Base-by-base conservation (phyloP, 768 basidiomycete genomes). In the Hericium erinaceus region DNA sequence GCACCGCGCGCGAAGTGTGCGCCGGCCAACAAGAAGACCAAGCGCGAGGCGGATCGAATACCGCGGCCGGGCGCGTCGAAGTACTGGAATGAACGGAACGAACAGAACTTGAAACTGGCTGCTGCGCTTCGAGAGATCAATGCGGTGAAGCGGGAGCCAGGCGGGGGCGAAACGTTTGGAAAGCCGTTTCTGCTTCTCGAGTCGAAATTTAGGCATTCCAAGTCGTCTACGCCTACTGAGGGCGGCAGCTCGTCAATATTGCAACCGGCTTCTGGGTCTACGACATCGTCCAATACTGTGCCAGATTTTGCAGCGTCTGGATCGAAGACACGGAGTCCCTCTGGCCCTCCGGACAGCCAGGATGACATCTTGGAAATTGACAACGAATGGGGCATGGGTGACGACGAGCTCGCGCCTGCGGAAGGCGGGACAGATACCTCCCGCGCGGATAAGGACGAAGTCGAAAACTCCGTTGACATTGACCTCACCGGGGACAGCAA, bases 321-420 rank as follows among this genome's bases (percentile, higher is more conserved):
- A 33, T 33, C 33, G 33, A 33, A 33, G 33, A 33, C 33, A 8
- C 5, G 6, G 33, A 33, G 33, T 9, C 33, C 33, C 8, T 1
- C 33, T 33, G 33, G 33, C 9, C 33, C 33, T 33, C 33, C 33
- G 6, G 33, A 33, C 33, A 33, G 33, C 33, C 44, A 46, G 44
- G 41, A 20, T 38, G 56, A 56, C 3, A 28, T 55, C 22, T 58
- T 62, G 10, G 50, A 55, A 40, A 66, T 62, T 24, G 74, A 73
- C 16, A 78, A 78, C 37, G 82, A 83, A 7, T 91, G 89, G 89
- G 80, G 74, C 46, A 82, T 74, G 64, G 87, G 81, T 11, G 89
- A 92, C 62, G 91, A 92, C 61, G 91, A 86, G 67, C 68, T 77
- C 9, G 56, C 54, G 33, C 57, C 7, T 69, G 68, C 57, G 62